A percentile compares a stretch with the other conserved stretches of the same genome.
Evolutionary conservation across 1,284 basidiomycete genomes (phyloP).

Genomic region (Malassezia sympodialis): DNA sequence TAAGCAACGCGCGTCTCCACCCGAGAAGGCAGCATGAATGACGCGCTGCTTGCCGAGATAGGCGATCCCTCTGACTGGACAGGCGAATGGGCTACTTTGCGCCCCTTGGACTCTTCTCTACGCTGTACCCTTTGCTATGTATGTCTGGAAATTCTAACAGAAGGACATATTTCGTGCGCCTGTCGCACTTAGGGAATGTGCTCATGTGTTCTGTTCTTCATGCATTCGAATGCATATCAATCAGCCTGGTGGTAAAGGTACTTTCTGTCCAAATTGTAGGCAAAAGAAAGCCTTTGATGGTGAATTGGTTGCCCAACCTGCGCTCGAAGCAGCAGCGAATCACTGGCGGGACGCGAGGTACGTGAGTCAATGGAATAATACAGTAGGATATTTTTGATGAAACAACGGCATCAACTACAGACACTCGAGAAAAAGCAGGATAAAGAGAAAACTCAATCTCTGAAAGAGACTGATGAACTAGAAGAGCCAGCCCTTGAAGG

Average conservation of each 20-base stretch:
- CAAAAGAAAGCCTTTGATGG: slow-evolving; percentile 41
- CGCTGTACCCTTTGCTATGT: slow-evolving; percentile 43
- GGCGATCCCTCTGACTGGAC: slow-evolving; percentile 43
- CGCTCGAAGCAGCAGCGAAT: slow-evolving; percentile 32
- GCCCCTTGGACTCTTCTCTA: slow-evolving; percentile 29
- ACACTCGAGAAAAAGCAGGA: background rate
- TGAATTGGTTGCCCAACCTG: slow-evolving; percentile 32
- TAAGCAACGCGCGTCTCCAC: background rate
- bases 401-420: background rate
- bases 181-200: slow-evolving; percentile 36
- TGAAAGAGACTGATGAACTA: background rate
- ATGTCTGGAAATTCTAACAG: background rate
- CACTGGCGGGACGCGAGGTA: slow-evolving; percentile 28
- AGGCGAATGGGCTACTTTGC: slow-evolving; percentile 23
- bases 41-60: slow-evolving; percentile 23
- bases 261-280: slow-evolving; percentile 42
- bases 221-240: slow-evolving; percentile 46
- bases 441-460: background rate
- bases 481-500: background rate
- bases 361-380: background rate
- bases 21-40: slow-evolving; percentile 8
- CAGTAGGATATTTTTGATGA: slow-evolving; percentile 2
- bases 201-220: slow-evolving; percentile 39
- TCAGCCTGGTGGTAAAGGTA: slow-evolving; percentile 30
- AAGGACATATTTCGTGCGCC: slow-evolving; percentile 41